A percentile compares a stretch with the other conserved stretches of the same genome.
Evolutionary conservation across 176 grass and related monocot species (phyloP).

Genomic region (Triticum turgidum): DNA sequence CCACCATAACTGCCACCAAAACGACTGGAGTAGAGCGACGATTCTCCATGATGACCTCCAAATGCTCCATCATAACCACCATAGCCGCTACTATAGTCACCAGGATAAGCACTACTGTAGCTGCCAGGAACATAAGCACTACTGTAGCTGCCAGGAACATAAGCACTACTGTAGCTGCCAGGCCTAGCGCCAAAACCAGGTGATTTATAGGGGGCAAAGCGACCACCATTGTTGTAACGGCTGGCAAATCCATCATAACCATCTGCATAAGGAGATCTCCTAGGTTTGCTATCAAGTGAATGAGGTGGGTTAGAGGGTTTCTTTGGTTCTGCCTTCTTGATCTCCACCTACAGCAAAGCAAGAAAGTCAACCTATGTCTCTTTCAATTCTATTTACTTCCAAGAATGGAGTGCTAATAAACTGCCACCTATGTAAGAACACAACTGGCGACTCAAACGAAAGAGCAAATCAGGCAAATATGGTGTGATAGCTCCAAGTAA

Average conservation of each 20-base stretch:
- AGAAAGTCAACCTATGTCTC: constrained; percentile 55
- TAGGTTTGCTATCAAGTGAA: constrained; percentile 60
- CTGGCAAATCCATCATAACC: constrained; percentile 64
- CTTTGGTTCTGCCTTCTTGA: constrained; percentile 99
- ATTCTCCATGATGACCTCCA: constrained; percentile 54
- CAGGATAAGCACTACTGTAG: constrained; percentile 52
- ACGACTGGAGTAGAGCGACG: constrained; percentile 64
- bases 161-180: constrained; percentile 48
- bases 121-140: constrained; percentile 42
- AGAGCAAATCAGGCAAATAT: constrained; percentile 9
- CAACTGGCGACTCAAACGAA: constrained; percentile 12
- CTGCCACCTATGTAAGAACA: background rate
- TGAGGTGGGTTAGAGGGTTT: constrained; percentile 68
- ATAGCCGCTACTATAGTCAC: constrained; percentile 49
- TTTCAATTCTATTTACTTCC: constrained; percentile 27
- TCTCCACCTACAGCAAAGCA: constrained; percentile 91
- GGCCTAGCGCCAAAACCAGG: constrained; percentile 65
- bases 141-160: constrained; percentile 45
- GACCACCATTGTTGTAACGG: constrained; percentile 51
- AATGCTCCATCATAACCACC: constrained; percentile 49
- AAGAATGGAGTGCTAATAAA: constrained; percentile 33
- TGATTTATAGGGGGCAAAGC: constrained; percentile 71
- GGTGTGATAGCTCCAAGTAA: constrained; percentile 15
- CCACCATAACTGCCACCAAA: constrained; percentile 58
- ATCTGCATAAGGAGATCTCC: constrained; percentile 43